Base-by-base conservation (phyloP, 192 early-diverging fungal species). In the Linnemannia hyalina region DNA sequence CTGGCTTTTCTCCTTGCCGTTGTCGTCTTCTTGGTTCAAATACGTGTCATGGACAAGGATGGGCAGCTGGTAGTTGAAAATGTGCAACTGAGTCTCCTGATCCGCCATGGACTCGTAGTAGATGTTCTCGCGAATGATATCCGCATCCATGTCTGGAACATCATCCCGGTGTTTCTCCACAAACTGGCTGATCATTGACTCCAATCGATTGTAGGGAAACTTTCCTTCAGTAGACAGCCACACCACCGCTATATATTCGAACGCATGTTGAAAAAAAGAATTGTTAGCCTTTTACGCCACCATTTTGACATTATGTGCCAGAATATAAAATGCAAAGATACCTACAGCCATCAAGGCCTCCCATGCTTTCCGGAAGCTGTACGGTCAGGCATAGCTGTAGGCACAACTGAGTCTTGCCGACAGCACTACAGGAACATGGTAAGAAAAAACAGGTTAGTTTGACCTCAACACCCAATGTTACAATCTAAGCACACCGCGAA, bases 341-440 rank as follows among this genome's bases (percentile, higher is more conserved):
- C 82, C 73, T 82, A 92, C 93, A 93, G 40, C 93, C 93, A 11
- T 88, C 89, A 16, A 95, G 88, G 0, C 93, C 93, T 11, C 95
- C 94, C 10, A 84, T 40, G 1, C 85, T 68, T 35, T 65, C 69
- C 13, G 95, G 94, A 44, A 94, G 84, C 74, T 97, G 95, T 0
- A 90, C 94, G 16, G 92, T 92, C 10, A 96, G 80, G 44, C 93
- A 93, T 44, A 98, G 82, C 82, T 99, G 98, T 69, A 99, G 80
- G 36, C 94, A 94, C 10, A 99, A 81, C 76, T 97, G 96, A 0
- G 98, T 96, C 77, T 99, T 99, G 23, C 98, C 98, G 4, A 93
- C 88, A 36, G 92, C 93, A 74, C 95, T 96, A 74, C 36, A 73
- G 26, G n/a, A 13, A 10, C 16, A 49, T 40, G 75, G 44, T 46